phyloP scores from a whole-genome alignment of 129 eudicot genomes.

The Ambrosia trifida region DNA sequence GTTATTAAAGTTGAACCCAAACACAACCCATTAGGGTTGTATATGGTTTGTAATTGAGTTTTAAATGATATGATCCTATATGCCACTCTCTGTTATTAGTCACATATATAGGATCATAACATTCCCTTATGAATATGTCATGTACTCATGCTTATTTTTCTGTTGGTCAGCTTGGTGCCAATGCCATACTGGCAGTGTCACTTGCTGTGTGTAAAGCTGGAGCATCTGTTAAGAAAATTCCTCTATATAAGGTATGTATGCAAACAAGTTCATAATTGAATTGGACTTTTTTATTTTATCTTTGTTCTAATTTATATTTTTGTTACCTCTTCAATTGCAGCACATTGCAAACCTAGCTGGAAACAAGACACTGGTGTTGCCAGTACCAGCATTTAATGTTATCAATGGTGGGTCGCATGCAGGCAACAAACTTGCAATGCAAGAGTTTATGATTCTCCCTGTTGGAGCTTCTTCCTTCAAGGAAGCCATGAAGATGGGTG shows the following conservation, averaged over 20 bases:
- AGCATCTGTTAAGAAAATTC: constrained; percentile 43
- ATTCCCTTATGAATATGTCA: background rate
- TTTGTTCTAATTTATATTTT: background rate
- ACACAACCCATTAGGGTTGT: too few species aligned
- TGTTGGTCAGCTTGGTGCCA: constrained; percentile 48
- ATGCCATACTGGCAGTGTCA: constrained; percentile 49
- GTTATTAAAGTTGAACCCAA: too few species aligned
- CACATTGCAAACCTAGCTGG: constrained; percentile 53
- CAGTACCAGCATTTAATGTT: constrained; percentile 48
- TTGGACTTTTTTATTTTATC: background rate
- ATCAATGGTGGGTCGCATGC: constrained; percentile 54
- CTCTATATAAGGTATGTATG: constrained; percentile 41
- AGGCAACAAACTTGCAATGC: constrained; percentile 55
- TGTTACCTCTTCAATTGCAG: constrained; percentile 14
- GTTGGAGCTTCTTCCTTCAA: constrained; percentile 50
- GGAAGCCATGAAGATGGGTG: constrained; percentile 55
- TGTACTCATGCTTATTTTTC: background rate
- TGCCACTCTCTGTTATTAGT: background rate
- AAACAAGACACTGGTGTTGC: constrained; percentile 48
- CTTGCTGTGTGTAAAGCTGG: constrained; percentile 51
- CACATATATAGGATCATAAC: background rate
- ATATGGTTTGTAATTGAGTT: background rate
- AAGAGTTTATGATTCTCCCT: constrained; percentile 48
- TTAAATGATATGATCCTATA: too few species aligned
- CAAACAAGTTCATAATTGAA: background rate